Evolutionary conservation across 306 rosid genomes (phyloP).

Genomic region (Dalbergia cochinchinensis): DNA sequence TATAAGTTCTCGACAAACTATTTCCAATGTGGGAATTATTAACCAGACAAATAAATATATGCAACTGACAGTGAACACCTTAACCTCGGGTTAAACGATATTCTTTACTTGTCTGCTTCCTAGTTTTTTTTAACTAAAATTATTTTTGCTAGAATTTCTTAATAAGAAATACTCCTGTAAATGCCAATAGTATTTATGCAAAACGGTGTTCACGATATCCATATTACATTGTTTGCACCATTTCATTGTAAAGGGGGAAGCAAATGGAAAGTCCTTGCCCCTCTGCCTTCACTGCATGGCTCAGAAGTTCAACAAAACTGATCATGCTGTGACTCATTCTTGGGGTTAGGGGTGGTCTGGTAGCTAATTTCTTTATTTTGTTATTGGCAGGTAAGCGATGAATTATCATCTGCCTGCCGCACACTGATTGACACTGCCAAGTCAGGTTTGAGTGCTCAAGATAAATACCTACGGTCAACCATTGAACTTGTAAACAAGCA

Average conservation of each 20-base stretch:
- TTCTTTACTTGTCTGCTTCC: not conserved
- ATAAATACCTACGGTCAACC: constrained; percentile 70
- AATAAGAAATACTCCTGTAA: not conserved
- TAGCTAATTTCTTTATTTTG: constrained; percentile 37
- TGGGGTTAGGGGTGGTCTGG: not conserved
- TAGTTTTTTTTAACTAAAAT: not conserved
- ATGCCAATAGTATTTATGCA: not conserved
- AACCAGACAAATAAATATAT: not conserved
- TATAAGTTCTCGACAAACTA: constrained; percentile 8
- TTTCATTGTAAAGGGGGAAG: constrained; percentile 12
- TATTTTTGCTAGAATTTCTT: not conserved
- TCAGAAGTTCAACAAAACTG: not conserved
- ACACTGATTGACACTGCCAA: constrained; percentile 74
- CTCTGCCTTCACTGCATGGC: not conserved
- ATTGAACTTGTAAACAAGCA: constrained; percentile 58
- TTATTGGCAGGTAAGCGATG: constrained; percentile 62
- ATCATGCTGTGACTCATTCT: not conserved
- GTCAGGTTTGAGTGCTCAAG: constrained; percentile 64
- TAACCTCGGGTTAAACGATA: not conserved
- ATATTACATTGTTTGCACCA: constrained; percentile 1
- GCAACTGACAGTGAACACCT: not conserved
- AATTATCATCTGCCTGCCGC: constrained; percentile 63
- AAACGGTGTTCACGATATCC: not conserved
- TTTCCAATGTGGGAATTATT: constrained; percentile 2
- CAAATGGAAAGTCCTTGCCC: not conserved